These are phyloP conservation scores for Xanthoconium separans DNA, from an alignment of 1,284 basidiomycete genomes.

Conservation along the genomic window DNA sequence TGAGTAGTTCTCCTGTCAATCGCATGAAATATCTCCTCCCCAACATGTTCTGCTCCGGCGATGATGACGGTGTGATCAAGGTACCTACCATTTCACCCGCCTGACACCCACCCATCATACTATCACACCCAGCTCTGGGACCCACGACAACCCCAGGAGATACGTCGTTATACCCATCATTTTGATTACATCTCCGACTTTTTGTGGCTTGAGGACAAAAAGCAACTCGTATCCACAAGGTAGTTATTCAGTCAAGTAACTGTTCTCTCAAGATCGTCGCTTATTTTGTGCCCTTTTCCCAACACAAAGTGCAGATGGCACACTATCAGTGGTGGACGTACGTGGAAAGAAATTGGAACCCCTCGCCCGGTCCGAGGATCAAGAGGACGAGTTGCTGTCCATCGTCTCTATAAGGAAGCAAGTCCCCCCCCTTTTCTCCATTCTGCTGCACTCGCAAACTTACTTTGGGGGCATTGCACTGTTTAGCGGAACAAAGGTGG, in stretches of 20 bases:
- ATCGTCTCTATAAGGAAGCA: conserved; percentile 82
- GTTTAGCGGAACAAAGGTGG: conserved; percentile 69
- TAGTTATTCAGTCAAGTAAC: conserved; percentile 36
- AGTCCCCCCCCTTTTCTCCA: conserved; percentile 15
- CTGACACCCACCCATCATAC: background rate
- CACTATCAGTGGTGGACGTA: conserved; percentile 87
- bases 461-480: background rate
- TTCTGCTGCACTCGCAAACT: background rate
- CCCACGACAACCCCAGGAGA: conserved; percentile 62
- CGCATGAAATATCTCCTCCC: conserved; percentile 71
- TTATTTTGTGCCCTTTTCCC: conserved; percentile 1
- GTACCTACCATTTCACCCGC: conserved; percentile 39
- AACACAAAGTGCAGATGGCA: conserved; percentile 79
- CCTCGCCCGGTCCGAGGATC: conserved; percentile 84
- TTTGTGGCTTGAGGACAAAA: conserved; percentile 82
- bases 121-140: conserved; percentile 76
- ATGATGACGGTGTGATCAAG: conserved; percentile 93
- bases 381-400: conserved; percentile 92
- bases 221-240: conserved; percentile 85
- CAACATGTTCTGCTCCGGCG: conserved; percentile 79
- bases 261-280: background rate
- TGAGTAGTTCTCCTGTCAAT: conserved; percentile 77
- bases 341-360: conserved; percentile 75
- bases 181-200: conserved; percentile 97
- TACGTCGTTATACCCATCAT: conserved; percentile 81